These are phyloP conservation scores for Penicillium corylophilum DNA, from an alignment of 2,329 filamentous ascomycete species.

Conservation along the genomic window DNA sequence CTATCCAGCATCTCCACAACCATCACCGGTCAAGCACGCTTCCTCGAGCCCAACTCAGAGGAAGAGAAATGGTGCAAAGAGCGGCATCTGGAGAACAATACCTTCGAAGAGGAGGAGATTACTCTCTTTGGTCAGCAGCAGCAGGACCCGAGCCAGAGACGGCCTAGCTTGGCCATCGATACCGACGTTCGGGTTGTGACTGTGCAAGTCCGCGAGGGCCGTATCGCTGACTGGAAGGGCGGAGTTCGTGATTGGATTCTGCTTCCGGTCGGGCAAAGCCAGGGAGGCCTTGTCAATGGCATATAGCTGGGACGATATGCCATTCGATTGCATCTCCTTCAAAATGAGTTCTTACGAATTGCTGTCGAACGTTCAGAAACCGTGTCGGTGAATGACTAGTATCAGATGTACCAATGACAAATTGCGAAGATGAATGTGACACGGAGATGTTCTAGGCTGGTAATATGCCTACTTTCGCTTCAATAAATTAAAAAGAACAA, in stretches of 20 bases:
- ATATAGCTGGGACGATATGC: slow-evolving; percentile 12
- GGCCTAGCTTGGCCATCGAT: slow-evolving; percentile 62
- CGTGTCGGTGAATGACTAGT: background rate
- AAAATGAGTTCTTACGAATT: background rate
- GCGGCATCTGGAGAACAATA: slow-evolving; percentile 87
- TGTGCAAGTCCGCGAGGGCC: slow-evolving; percentile 77
- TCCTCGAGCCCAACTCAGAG: slow-evolving; percentile 70
- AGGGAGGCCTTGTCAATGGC: slow-evolving; percentile 32
- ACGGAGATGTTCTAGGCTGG: background rate
- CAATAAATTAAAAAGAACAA: background rate
- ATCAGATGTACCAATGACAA: background rate
- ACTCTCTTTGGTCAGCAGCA: slow-evolving; percentile 42
- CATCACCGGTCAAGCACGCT: slow-evolving; percentile 80
- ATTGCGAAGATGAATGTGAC: background rate
- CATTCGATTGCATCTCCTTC: background rate
- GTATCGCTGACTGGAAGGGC: slow-evolving; percentile 96
- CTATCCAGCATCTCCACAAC: slow-evolving; percentile 88
- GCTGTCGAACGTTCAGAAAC: background rate
- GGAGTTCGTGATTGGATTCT: slow-evolving; percentile 74
- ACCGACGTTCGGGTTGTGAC: slow-evolving; percentile 85
- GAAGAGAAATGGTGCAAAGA: slow-evolving; percentile 83
- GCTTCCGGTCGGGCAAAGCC: slow-evolving; percentile 32
- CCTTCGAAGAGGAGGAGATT: slow-evolving; percentile 65
- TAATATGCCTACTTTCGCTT: background rate
- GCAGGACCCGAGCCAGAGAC: slow-evolving; percentile 28